Conservation (phyloP, 768 basidiomycete genomes). For the Postia placenta region DNA sequence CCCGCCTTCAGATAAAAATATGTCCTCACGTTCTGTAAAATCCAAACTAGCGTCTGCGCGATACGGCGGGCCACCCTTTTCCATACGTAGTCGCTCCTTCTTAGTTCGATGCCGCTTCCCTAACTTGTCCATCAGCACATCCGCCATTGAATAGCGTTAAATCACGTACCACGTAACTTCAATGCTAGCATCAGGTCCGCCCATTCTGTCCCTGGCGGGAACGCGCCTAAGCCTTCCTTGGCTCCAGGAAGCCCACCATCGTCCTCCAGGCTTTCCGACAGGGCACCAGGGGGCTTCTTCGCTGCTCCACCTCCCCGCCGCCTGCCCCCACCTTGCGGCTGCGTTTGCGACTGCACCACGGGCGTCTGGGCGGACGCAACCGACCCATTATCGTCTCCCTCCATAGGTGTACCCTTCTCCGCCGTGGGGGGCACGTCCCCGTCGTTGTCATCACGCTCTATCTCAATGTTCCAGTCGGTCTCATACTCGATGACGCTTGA, state of each 20-base stretch:
- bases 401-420: conserved; percentile 24
- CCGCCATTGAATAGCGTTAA: not conserved
- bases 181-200: conserved; percentile 67
- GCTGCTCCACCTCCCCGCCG: conserved; percentile 12
- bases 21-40: conserved; percentile 56
- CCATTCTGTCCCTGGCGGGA: conserved; percentile 65
- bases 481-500: conserved; percentile 76
- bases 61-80: conserved; percentile 68
- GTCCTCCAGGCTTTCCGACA: conserved; percentile 49
- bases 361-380: conserved; percentile 15
- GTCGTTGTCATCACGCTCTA: conserved; percentile 44
- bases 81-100: conserved; percentile 72
- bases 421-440: conserved; percentile 29
- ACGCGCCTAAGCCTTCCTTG: conserved; percentile 68
- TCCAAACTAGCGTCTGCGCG: conserved; percentile 75
- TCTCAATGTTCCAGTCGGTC: conserved; percentile 79
- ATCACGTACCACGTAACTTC: conserved; percentile 60
- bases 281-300: conserved; percentile 38
- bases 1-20: not conserved
- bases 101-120: conserved; percentile 78
- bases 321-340: conserved; percentile 5
- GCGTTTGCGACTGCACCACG: not conserved
- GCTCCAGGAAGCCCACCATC: conserved; percentile 73
- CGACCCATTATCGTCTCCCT: conserved; percentile 36
- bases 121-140: conserved; percentile 19